Percentiles rank a stretch among this genome's conserved stretches.
Evolutionary conservation across 805 yeast species (phyloP).

Genomic region (Nakazawaea populi): DNA sequence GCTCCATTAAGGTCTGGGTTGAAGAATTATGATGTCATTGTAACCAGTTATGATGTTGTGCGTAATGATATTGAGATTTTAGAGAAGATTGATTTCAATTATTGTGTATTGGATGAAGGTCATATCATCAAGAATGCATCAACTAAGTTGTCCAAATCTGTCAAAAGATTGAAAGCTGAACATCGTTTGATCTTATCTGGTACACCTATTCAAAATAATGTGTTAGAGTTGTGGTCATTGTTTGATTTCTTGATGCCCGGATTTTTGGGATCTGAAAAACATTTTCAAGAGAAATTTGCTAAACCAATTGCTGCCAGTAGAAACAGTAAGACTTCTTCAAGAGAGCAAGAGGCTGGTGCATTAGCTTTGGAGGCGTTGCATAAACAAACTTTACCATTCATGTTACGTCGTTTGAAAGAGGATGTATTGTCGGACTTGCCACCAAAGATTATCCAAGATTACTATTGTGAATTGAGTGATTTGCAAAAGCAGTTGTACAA

Average conservation of each 20-base stretch:
- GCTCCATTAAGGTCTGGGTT: conserved; percentile 47
- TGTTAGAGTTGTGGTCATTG: conserved; percentile 93
- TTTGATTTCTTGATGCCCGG: conserved; percentile 99
- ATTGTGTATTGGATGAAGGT: conserved; percentile 96
- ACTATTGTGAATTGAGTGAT: conserved; percentile 92
- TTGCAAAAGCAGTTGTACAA: conserved; percentile 82
- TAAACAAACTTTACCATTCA: conserved; percentile 93
- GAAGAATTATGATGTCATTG: conserved; percentile 68
- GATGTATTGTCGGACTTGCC: conserved; percentile 95
- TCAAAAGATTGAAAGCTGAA: conserved; percentile 75
- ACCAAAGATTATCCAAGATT: conserved; percentile 97
- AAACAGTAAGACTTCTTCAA: conserved; percentile 80
- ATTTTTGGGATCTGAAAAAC: conserved; percentile 89
- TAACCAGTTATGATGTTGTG: conserved; percentile 94
- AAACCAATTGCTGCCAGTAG: conserved; percentile 95
- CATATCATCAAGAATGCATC: conserved; percentile 91
- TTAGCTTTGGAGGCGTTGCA: conserved; percentile 93
- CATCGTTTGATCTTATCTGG: conserved; percentile 92
- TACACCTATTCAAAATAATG: conserved; percentile 97
- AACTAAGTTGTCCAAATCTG: conserved; percentile 85
- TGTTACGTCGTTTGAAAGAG: conserved; percentile 92
- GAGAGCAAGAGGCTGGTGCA: conserved; percentile 96
- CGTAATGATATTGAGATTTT: conserved; percentile 79
- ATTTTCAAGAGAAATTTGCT: conserved; percentile 92
- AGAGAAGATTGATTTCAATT: conserved; percentile 65